A percentile compares a stretch with the other conserved stretches of the same genome.
Evolutionary conservation across 2,329 filamentous ascomycete species (phyloP).

Genomic region (Penicillium sumatraense): DNA sequence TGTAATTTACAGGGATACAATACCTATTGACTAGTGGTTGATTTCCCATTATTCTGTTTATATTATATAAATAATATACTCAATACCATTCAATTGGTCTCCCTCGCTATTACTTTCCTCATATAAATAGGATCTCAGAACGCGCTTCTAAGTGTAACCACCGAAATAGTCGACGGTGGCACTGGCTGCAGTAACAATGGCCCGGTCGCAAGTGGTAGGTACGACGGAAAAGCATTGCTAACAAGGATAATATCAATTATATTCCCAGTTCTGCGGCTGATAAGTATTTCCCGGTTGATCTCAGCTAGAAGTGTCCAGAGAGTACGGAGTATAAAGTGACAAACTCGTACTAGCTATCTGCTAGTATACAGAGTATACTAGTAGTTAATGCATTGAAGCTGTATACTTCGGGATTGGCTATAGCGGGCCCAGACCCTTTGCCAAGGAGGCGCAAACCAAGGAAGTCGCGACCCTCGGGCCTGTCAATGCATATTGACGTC

Average conservation of each 20-base stretch:
- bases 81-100: background rate
- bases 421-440: conserved; percentile 20
- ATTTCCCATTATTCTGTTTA: background rate
- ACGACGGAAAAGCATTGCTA: background rate
- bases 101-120: no score
- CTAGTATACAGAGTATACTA: background rate
- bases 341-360: background rate
- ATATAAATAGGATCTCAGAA: no score
- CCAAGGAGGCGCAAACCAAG: conserved; percentile 28
- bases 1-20: no score
- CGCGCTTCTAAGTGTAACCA: background rate
- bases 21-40: no score
- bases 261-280: background rate
- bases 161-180: background rate
- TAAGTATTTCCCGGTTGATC: background rate
- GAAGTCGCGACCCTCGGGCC: conserved; percentile 23
- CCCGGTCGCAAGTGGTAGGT: background rate
- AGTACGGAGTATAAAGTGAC: background rate
- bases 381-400: background rate
- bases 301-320: background rate
- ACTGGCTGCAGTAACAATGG: background rate
- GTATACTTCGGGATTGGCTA: background rate
- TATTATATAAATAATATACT: background rate
- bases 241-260: background rate
- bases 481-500: conserved; percentile 29